Base-by-base conservation (phyloP, 2,329 filamentous ascomycete species). In the Macrophomina tecta region DNA sequence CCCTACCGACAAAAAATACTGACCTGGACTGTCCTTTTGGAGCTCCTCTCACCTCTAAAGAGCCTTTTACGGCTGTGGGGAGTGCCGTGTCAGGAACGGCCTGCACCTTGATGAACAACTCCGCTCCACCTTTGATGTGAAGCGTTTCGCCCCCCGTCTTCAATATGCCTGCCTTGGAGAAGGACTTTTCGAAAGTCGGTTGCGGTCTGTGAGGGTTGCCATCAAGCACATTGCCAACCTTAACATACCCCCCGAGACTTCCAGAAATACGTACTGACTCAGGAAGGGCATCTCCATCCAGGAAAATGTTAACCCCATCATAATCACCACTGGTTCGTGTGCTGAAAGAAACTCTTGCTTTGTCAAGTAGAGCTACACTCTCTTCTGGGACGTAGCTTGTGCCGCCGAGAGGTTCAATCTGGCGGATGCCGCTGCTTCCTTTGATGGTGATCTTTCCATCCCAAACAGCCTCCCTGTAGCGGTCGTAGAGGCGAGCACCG, bases 401-500 rank as follows among this genome's bases (percentile, higher is more conserved):
- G 8, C 72, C 72, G 7, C 75, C 76, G 46, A 77, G 73, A 1
- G 73, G 69, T 11, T 66, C 62, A 23, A 75, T 72, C 12, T n/a
- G 48, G 2, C 16, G 42, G 16, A 45, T 45, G 42, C 3, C 11
- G 9, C 9, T 12, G 16, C 16, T 1, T 14, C 16, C 42, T 45
- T 14, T 14, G 16, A n/a, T n/a, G 16, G 42, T 14, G 2, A 51
- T 56, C n/a, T 3, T 14, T n/a, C 76, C 76, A 8, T 74, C 67
- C 76, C 76, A 78, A 2, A 75, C 72, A 7, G 75, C 74, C 51
- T 78, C 76, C 2, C 75, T 69, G 38, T 78, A 78, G 14, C 76
- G 66, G 56, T 78, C 75, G 55, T 76, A 77, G 0, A 78, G 67
- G 5, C 75, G 70, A 5, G 76, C 76, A 0, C 76, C 75, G 48